Base-by-base conservation (phyloP, 2,329 filamentous ascomycete species). In the Leptodontidium sp. region DNA sequence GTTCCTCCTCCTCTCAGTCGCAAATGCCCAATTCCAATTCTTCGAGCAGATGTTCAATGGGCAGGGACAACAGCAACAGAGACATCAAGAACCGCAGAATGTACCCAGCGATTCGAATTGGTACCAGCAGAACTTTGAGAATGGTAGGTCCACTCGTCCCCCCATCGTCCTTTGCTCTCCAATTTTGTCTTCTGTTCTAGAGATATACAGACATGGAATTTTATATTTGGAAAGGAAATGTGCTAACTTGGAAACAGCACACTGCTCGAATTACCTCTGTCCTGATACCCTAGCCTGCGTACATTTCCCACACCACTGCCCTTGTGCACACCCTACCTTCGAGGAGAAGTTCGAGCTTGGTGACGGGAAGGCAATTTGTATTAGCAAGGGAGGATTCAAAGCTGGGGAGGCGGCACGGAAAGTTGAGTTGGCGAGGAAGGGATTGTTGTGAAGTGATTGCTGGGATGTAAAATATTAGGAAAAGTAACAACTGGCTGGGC, bases 41-140 rank as follows among this genome's bases (percentile, higher is more conserved):
- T 99, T 98, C 82, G 94, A 98, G 80, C 93, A 98, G 77, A 97
- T 98, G 93, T 98, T 99, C 80, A 87, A 89, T 75, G 88, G 88
- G 73, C 84, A 85, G 69, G 50, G 52, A 2, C 86, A 88, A 73
- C 72, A 75, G 57, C 70, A 75, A 47, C 75, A 85, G 52, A 84
- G 86, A 53, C 84, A 74, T 11, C 85, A 86, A 11, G 85, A 90
- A 74, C 88, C 88, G 32, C 91, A 93, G 76, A 96, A 98, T 79
- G 93, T 92, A 35, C 87, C 93, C 1, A 97, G 93, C 77, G 95
- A 98, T 81, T 91, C 93, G 15, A 83, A 84, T 29, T 91, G 92
- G 84, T 98, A 98, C 80, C 90, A 89, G 75, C 82, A 87, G 70
- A 87, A 88, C 68, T 93, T 93, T 78, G 87, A 90, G 40, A 83